Base-by-base conservation (phyloP, 2,329 filamentous ascomycete genomes). In the Acephala macrosclerotiorum region DNA sequence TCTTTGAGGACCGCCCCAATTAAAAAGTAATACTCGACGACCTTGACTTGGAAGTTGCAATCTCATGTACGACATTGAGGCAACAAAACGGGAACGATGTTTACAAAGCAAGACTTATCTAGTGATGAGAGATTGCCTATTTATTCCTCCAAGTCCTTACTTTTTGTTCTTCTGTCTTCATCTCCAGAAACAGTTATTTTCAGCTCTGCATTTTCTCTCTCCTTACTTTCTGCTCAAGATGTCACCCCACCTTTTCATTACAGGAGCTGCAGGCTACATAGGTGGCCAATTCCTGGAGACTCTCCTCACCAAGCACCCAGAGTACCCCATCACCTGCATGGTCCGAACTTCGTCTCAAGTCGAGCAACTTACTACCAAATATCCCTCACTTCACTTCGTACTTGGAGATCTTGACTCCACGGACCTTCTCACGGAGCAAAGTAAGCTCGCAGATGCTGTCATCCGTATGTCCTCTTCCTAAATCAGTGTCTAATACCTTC, bases 221-320 rank as follows among this genome's bases (percentile, higher is more conserved):
- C 8, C 16, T n/a, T 49, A 20, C 25, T 25, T 25, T 56, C 18
- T 33, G n/a, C 58, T 58, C 20, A 64, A 45, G 26, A 71, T 70
- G 68, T 55, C 68, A 22, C 61, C 68, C 40, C 55, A 40, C 1
- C 60, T 70, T 2, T 71, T 71, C 35, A 67, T 70, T 29, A 68
- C 63, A 20, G 69, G 69, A 18, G 58, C 61, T 18, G 64, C 68
- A 8, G 69, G 69, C 12, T 71, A 70, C 47, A 66, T 71, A n/a
- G 69, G 68, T 1, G 69, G 69, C 14, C 66, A 70, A 16, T 7
- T 67, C 22, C 55, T 65, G 8, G 25, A 55, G 25, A 61, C 42
- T 25, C 45, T 71, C 25, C 58, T 60, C 2, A 49, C 45, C 35
- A 63, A 66, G 53, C 62, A 68, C 33, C 68, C 68, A 14, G 60